Evolutionary conservation across 257 asterid genomes (phyloP), one percentile per base, ranked within the genome.

Genomic region (Osmanthus fragrans): DNA sequence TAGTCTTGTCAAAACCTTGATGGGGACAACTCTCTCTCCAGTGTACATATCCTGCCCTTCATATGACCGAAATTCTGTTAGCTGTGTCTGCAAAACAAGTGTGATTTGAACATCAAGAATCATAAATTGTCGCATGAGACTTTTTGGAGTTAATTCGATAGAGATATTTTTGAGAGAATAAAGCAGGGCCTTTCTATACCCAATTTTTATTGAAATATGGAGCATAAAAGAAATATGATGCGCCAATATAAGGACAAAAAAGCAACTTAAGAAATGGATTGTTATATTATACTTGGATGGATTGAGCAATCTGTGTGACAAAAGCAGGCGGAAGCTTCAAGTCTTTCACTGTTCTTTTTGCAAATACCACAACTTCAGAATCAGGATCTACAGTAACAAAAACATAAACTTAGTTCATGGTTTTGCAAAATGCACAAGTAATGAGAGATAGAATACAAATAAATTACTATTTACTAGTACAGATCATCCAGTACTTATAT

Each of bases 1-100:
- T 71, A 76, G 65, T 29, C 64, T 34, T 72, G 75, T 40, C 87
- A 78, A 66, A 42, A 94, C 99, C 99, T 93, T 96, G 85, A 96
- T 93, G 33, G 98, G 98, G 56, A 93, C 98, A 74, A 96, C 85
- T 85, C 88, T 89, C 84, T 96, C 98, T 27, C 97, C 97, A 65
- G 94, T 89, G 84, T 88, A 86, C 99, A 96, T 96, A 80, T 96
- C 99, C 85, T 93, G 98, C 71, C 98, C 99, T 83, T 96, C 98
- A 77, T 89, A 90, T 13, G 98, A 90, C 76, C 99, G 88, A 83
- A 96, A 93, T 5, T 92, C 98, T 27, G 85, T 58, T 79, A 96
- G 84, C 78, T 96, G 99, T 23, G 93, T 82, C 98, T 96, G 79
- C 91, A 89, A n/a, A n/a, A 64, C 37, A 80, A 58, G 72, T 45